A percentile compares a stretch with the other conserved stretches of the same genome.
Evolutionary conservation across 306 rosid genomes (phyloP).

Genomic region (Castanea mollissima): DNA sequence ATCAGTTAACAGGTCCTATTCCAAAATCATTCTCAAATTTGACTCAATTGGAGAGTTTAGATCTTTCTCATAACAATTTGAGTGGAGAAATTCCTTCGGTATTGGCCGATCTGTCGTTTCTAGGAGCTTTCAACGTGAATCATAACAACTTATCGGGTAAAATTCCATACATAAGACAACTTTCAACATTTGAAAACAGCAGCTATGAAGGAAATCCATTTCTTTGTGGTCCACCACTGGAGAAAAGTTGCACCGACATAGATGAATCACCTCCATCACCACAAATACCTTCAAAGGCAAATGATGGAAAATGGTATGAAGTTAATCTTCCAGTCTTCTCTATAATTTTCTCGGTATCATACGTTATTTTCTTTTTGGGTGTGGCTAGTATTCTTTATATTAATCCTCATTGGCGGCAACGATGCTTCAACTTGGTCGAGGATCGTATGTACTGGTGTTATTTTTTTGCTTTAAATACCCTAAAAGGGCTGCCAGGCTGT

Average conservation of each 20-base stretch:
- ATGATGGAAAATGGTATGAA: no score
- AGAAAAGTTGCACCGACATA: neutral
- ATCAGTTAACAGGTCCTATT: constrained; percentile 1
- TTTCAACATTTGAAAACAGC: constrained; percentile 12
- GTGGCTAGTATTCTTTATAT: neutral
- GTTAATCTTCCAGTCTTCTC: no score
- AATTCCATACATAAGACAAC: neutral
- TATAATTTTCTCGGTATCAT: rapidly evolving
- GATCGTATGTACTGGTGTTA: no score
- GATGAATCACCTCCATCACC: no score
- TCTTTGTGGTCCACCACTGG: neutral
- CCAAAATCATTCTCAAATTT: constrained; percentile 12
- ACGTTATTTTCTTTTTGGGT: neutral
- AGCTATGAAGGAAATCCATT: constrained; percentile 14
- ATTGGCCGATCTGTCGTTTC: neutral
- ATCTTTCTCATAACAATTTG: constrained; percentile 21
- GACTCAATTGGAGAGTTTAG: constrained; percentile 12
- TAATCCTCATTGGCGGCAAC: neutral
- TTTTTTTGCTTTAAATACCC: neutral
- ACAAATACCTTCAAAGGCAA: no score
- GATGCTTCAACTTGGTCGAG: neutral
- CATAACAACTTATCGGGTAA: constrained; percentile 11
- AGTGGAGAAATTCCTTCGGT: constrained; percentile 19
- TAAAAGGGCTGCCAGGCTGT: no score
- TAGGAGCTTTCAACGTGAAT: constrained; percentile 14